These are phyloP conservation scores for Beauveria asiatica DNA, from an alignment of 2,329 filamentous ascomycete species.

Conservation along the genomic window DNA sequence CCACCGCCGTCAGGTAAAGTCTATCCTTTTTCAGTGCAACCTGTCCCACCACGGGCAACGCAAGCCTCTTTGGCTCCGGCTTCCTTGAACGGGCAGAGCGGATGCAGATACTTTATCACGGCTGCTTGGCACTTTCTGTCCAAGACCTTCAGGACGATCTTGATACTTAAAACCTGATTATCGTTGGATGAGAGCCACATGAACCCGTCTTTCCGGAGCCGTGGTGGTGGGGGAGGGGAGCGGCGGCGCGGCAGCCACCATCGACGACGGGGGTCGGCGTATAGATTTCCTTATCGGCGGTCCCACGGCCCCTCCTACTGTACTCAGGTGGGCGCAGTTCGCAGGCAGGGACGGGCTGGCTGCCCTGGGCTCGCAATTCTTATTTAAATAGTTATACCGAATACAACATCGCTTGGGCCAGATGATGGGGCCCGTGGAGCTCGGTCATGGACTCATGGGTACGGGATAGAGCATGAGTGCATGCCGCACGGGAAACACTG, in stretches of 20 bases:
- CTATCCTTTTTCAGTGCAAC: neutral
- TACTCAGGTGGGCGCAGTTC: constrained; percentile 14
- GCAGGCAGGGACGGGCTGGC: neutral
- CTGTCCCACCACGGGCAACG: neutral
- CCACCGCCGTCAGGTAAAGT: neutral
- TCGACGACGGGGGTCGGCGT: constrained; percentile 23
- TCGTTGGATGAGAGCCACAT: no score
- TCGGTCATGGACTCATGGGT: neutral
- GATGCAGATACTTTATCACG: neutral
- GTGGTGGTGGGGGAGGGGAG: no score
- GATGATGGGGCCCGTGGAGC: neutral
- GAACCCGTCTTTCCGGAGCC: no score
- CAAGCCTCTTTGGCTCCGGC: neutral
- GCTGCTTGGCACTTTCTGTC: no score
- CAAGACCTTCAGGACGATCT: no score
- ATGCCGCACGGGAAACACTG: neutral
- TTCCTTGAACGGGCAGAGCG: neutral
- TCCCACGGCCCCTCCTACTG: constrained; percentile 8
- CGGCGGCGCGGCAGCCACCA: constrained; percentile 13
- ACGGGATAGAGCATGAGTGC: neutral
- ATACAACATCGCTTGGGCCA: neutral
- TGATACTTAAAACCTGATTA: no score
- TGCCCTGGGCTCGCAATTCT: no score
- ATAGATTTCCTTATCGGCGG: constrained; percentile 25
- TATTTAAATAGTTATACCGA: neutral